Evolutionary conservation across 1,139 yeast genomes (phyloP).

Genomic region (Spencermartinsiella ligniputridi): DNA sequence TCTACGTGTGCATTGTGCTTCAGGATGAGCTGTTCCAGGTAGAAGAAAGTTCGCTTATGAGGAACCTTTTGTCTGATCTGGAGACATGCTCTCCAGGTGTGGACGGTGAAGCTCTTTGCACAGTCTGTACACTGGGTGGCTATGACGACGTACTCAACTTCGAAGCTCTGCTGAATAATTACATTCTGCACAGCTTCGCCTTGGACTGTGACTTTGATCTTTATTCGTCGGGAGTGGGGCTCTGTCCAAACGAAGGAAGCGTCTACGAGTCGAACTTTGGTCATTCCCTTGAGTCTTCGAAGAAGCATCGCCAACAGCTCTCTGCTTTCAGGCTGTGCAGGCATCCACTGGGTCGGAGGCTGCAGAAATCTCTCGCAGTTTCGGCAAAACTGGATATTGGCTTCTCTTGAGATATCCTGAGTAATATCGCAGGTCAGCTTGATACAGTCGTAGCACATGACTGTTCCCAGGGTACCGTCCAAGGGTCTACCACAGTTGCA

Average conservation of each 20-base stretch:
- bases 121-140: slow-evolving; percentile 99
- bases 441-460: slow-evolving; percentile 97
- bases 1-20: slow-evolving; percentile 93
- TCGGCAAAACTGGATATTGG: slow-evolving; percentile 88
- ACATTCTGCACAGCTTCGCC: slow-evolving; percentile 95
- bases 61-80: slow-evolving; percentile 97
- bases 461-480: slow-evolving; percentile 89
- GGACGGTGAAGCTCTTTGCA: slow-evolving; percentile 91
- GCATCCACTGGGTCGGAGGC: slow-evolving; percentile 92
- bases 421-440: slow-evolving; percentile 91
- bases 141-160: slow-evolving; percentile 87
- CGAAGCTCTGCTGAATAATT: slow-evolving; percentile 90
- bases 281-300: slow-evolving; percentile 81
- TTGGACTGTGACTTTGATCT: slow-evolving; percentile 87
- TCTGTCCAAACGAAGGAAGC: slow-evolving; percentile 98
- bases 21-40: slow-evolving; percentile 88
- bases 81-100: slow-evolving; percentile 96
- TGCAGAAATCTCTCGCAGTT: slow-evolving; percentile 94
- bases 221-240: slow-evolving; percentile 94
- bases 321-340: slow-evolving; percentile 86
- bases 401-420: slow-evolving; percentile 93
- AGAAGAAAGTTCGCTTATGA: slow-evolving; percentile 93
- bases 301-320: slow-evolving; percentile 88
- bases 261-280: slow-evolving; percentile 83
- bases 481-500: slow-evolving; percentile 98